phyloP scores from a whole-genome alignment of 768 basidiomycete species.

The Suillus lakei region DNA sequence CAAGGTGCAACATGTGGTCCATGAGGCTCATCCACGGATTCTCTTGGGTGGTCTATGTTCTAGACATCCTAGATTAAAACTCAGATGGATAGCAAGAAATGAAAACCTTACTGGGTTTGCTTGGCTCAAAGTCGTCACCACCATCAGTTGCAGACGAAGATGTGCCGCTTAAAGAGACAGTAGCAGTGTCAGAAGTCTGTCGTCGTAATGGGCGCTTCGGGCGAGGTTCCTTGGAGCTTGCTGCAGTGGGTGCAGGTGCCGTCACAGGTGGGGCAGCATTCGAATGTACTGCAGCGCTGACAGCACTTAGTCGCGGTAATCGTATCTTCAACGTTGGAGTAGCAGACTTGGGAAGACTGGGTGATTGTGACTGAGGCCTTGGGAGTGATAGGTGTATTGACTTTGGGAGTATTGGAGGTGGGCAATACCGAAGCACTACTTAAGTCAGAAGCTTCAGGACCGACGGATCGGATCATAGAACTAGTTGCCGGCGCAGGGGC shows the following conservation, averaged over 20 bases:
- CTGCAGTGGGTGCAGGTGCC: slow-evolving; percentile 28
- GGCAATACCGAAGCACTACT: background rate
- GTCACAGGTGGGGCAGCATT: slow-evolving; percentile 20
- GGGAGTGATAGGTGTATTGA: slow-evolving; percentile 32
- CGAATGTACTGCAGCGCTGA: slow-evolving; percentile 30
- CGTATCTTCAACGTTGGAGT: slow-evolving; percentile 41
- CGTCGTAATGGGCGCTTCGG: slow-evolving; percentile 32
- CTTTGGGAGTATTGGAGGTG: slow-evolving; percentile 1
- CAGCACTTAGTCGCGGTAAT: slow-evolving; percentile 35
- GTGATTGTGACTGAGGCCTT: slow-evolving; percentile 41
- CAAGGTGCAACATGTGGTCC: background rate
- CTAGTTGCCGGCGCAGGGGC: slow-evolving; percentile 21
- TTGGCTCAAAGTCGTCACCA: slow-evolving; percentile 28
- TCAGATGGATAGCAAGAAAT: background rate
- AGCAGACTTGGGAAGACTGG: slow-evolving; percentile 34
- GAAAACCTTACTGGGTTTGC: slow-evolving; percentile 33
- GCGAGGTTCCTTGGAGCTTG: slow-evolving; percentile 28
- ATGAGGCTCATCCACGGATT: background rate
- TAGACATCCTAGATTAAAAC: background rate
- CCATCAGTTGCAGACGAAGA: slow-evolving; percentile 36
- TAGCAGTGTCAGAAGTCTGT: slow-evolving; percentile 27
- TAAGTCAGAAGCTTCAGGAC: slow-evolving; percentile 4
- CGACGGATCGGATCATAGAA: background rate
- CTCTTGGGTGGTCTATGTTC: background rate
- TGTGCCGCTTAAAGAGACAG: slow-evolving; percentile 35